Evolutionary conservation across 2,329 filamentous ascomycete species (phyloP).

Genomic region (Rutstroemia sp.): DNA sequence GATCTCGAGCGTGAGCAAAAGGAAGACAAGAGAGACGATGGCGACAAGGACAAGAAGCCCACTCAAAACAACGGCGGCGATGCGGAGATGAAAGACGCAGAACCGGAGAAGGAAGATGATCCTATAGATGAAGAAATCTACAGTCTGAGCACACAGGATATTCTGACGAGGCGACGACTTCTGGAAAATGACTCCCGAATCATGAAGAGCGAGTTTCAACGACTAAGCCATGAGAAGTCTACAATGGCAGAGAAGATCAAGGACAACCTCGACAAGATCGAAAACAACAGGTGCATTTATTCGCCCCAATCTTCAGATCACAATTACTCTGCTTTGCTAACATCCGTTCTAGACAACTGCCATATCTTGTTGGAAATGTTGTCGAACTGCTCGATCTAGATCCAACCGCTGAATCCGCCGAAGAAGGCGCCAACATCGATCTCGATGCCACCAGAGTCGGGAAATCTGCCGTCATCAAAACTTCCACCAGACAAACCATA

Average conservation of each 20-base stretch:
- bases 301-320: not conserved
- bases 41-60: slow-evolving; percentile 47
- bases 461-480: slow-evolving; percentile 99
- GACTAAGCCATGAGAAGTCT: slow-evolving; percentile 89
- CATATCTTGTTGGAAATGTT: slow-evolving; percentile 96
- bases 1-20: slow-evolving; percentile 65
- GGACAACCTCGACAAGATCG: slow-evolving; percentile 98
- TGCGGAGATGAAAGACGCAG: slow-evolving; percentile 85
- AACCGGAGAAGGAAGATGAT: slow-evolving; percentile 66
- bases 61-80: slow-evolving; percentile 54
- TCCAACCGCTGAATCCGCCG: slow-evolving; percentile 88
- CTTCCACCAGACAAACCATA: slow-evolving; percentile 95
- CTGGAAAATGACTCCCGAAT: slow-evolving; percentile 97
- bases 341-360: slow-evolving; percentile 65
- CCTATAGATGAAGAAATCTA: slow-evolving; percentile 91
- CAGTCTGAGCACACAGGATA: slow-evolving; percentile 87
- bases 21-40: slow-evolving; percentile 51
- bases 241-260: slow-evolving; percentile 99
- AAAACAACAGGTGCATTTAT: slow-evolving; percentile 78
- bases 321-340: not conserved
- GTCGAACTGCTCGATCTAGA: slow-evolving; percentile 96
- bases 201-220: slow-evolving; percentile 95
- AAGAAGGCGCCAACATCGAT: slow-evolving; percentile 98
- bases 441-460: slow-evolving; percentile 92
- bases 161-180: slow-evolving; percentile 81